A percentile compares a stretch with the other conserved stretches of the same genome.
Evolutionary conservation across 139 green algal genomes (phyloP).

Genomic region (Micractinium conductrix): DNA sequence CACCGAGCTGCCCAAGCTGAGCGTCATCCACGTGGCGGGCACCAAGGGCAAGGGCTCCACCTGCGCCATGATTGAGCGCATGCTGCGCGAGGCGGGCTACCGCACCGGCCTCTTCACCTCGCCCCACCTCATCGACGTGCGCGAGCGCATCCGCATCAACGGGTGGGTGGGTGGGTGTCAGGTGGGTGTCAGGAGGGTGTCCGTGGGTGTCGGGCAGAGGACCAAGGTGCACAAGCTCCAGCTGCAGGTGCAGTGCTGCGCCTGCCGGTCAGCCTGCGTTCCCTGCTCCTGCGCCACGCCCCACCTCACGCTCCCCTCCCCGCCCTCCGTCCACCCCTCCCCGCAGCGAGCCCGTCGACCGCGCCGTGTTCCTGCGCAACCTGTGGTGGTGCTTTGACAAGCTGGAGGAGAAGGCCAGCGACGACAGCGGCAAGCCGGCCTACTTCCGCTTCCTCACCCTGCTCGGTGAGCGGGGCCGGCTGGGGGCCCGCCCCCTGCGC

Average conservation of each 20-base stretch:
- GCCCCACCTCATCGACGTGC: slow-evolving; percentile 88
- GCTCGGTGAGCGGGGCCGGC: too few species aligned
- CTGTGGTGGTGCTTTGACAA: slow-evolving; percentile 65
- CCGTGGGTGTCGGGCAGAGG: too few species aligned
- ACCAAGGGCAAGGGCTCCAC: slow-evolving; percentile 96
- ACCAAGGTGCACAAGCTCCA: too few species aligned
- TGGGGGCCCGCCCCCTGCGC: too few species aligned
- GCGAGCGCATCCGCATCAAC: slow-evolving; percentile 87
- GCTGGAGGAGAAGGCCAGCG: slow-evolving; percentile 50
- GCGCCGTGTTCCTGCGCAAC: slow-evolving; percentile 60
- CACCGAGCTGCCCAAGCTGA: slow-evolving; percentile 66
- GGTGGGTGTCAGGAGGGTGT: too few species aligned
- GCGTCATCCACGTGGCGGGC: slow-evolving; percentile 88
- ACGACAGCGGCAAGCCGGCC: slow-evolving; percentile 80
- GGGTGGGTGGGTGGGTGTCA: too few species aligned
- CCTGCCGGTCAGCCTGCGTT: neutral
- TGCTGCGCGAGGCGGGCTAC: slow-evolving; percentile 81
- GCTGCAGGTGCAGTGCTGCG: too few species aligned
- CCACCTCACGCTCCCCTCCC: neutral
- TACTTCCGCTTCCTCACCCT: slow-evolving; percentile 98
- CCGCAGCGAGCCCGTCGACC: slow-evolving; percentile 50
- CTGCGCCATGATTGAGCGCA: slow-evolving; percentile 86
- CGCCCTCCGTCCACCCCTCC: neutral
- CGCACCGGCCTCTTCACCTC: slow-evolving; percentile 90
- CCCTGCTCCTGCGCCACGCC: neutral